Conservation (phyloP, 2,329 filamentous ascomycete genomes). For the Arthrobotrys megalospora region DNA sequence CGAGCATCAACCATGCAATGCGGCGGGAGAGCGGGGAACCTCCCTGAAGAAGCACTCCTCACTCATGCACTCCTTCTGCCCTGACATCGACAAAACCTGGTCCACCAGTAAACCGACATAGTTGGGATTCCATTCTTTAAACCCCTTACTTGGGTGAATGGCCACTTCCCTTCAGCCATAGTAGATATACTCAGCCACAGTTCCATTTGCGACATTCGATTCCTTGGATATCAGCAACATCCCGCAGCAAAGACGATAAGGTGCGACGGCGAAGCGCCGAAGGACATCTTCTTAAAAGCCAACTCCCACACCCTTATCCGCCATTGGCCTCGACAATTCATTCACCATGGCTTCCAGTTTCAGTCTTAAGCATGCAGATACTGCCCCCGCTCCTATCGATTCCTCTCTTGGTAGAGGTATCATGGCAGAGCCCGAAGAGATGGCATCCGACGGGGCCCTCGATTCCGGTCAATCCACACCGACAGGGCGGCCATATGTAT, state of each 20-base stretch:
- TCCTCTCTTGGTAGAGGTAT: conserved; percentile 1
- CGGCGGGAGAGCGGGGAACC: conserved; percentile 46
- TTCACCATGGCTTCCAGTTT: conserved; percentile 38
- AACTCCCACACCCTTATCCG: neutral
- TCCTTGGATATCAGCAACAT: neutral
- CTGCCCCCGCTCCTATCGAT: conserved; percentile 43
- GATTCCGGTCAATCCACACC: conserved; percentile 50
- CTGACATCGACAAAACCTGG: conserved; percentile 32
- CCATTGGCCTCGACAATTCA: conserved; percentile 5
- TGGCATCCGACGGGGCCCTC: conserved; percentile 29
- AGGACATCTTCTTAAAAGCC: neutral
- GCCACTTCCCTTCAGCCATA: conserved; percentile 12
- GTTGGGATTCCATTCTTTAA: conserved; percentile 28
- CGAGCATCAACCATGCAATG: conserved; percentile 33
- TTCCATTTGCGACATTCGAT: neutral
- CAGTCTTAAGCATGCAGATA: conserved; percentile 37
- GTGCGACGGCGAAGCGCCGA: neutral
- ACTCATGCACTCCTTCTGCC: conserved; percentile 10
- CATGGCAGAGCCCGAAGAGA: conserved; percentile 7
- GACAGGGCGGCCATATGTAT: conserved; percentile 50
- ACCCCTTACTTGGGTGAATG: conserved; percentile 17
- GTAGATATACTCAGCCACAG: conserved; percentile 20
- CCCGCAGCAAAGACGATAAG: conserved; percentile 6
- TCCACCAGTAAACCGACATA: conserved; percentile 20
- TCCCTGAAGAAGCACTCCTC: conserved; percentile 23